phyloP scores from a whole-genome alignment of 2,329 filamentous ascomycete species.

The Monosporascus sp. region DNA sequence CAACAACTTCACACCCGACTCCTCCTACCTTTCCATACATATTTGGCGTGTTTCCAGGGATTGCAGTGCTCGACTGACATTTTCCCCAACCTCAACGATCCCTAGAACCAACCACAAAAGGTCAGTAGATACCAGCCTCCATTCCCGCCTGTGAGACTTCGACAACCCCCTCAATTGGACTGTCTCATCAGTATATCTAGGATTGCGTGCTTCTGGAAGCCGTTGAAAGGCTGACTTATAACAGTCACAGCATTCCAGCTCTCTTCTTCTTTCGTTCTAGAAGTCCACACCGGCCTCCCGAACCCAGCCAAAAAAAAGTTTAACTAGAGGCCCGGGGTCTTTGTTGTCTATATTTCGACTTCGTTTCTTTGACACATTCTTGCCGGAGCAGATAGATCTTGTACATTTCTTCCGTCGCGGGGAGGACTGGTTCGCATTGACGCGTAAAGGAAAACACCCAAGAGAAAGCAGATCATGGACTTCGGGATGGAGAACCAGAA shows the following conservation, averaged over 20 bases:
- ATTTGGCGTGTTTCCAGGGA: too few relatives aligned
- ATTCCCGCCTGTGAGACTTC: too few relatives aligned
- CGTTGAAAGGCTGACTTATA: not conserved
- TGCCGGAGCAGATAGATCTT: not conserved
- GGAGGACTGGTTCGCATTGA: not conserved
- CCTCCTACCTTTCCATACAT: too few relatives aligned
- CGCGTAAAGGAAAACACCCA: not conserved
- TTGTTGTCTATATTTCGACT: not conserved
- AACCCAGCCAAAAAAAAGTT: not conserved
- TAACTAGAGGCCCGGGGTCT: not conserved
- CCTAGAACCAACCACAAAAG: too few relatives aligned
- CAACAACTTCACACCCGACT: not conserved
- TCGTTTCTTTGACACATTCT: not conserved
- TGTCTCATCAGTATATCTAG: too few relatives aligned
- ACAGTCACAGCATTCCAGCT: not conserved
- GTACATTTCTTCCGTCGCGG: not conserved
- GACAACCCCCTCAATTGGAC: too few relatives aligned
- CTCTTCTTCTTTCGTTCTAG: not conserved
- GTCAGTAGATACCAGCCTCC: too few relatives aligned
- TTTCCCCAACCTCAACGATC: too few relatives aligned
- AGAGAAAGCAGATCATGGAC: slow-evolving; percentile 35
- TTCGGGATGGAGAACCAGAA: slow-evolving; percentile 60
- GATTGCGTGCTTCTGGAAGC: too few relatives aligned
- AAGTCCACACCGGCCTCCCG: not conserved
- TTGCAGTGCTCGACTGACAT: too few relatives aligned